phyloP scores from a whole-genome alignment of 2,329 filamentous ascomycete species.

The Cladosporium sp. region DNA sequence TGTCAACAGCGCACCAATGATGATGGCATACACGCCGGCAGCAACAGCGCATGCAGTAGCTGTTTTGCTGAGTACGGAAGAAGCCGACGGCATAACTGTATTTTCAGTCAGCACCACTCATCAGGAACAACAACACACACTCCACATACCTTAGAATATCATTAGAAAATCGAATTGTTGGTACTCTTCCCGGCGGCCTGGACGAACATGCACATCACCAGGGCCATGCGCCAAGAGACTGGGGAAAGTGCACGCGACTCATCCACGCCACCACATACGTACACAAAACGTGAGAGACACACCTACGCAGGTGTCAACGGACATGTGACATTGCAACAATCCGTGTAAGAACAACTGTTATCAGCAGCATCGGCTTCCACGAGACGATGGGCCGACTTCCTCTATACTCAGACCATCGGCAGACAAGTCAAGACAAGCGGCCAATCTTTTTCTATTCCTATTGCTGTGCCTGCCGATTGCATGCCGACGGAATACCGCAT shows the following conservation, averaged over 20 bases:
- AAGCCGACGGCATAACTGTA: conserved; percentile 4
- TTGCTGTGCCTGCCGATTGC: conserved; percentile 2
- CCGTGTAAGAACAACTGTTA: background rate
- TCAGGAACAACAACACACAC: background rate
- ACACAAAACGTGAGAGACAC: background rate
- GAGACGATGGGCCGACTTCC: background rate
- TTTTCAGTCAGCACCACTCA: background rate
- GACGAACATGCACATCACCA: background rate
- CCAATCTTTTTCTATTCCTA: background rate
- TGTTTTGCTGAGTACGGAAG: conserved; percentile 7
- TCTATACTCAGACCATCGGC: background rate
- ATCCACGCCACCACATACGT: background rate
- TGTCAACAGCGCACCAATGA: conserved; percentile 48
- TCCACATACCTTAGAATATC: conserved; percentile 10
- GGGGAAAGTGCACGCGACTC: conserved; percentile 12
- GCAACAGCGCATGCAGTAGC: conserved; percentile 22
- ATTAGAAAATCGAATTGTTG: background rate
- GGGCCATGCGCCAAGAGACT: background rate
- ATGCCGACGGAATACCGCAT: conserved; percentile 12
- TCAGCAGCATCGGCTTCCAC: background rate
- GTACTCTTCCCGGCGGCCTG: conserved; percentile 4
- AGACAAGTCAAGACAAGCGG: background rate
- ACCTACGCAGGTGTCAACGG: background rate
- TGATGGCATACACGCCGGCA: conserved; percentile 30
- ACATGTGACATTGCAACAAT: background rate